Evolutionary conservation across 306 rosid genomes (phyloP).

Genomic region (Ormosia emarginata): DNA sequence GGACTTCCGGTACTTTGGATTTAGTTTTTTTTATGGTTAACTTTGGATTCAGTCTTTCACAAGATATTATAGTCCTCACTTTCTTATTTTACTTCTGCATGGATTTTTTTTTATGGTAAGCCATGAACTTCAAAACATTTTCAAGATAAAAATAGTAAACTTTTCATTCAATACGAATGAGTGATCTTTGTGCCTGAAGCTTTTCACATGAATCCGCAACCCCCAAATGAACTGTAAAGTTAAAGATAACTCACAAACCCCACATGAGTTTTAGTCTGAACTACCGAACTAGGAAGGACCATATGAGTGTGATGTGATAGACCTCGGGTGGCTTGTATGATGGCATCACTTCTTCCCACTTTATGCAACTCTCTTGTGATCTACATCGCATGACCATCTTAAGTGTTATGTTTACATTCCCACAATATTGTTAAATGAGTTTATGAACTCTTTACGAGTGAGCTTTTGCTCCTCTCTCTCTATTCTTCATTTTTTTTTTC

Average conservation of each 20-base stretch:
- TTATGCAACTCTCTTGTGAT: constrained; percentile 1
- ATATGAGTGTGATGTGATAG: not conserved
- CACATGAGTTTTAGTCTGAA: not conserved
- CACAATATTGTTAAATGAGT: not conserved
- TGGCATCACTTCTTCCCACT: constrained; percentile 3
- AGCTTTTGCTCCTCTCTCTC: not conserved
- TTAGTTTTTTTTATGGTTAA: not conserved
- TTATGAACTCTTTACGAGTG: not conserved
- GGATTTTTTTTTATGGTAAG: not conserved
- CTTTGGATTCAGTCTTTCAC: not conserved
- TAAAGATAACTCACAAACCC: not conserved
- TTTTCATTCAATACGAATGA: not conserved
- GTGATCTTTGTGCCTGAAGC: not conserved
- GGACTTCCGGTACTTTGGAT: not conserved
- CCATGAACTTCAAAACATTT: not conserved
- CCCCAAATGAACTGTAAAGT: constrained; percentile 36
- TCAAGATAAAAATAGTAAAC: not conserved
- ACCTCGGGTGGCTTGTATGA: constrained; percentile 9
- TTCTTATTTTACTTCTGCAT: not conserved
- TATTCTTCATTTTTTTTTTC: too few relatives aligned
- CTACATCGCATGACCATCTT: not conserved
- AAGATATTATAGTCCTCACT: not conserved
- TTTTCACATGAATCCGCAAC: constrained; percentile 31
- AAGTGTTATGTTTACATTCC: not conserved
- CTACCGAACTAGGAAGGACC: not conserved